Base-by-base conservation (phyloP, 2,329 filamentous ascomycete species). In the Pseudogymnoascus sp. region DNA sequence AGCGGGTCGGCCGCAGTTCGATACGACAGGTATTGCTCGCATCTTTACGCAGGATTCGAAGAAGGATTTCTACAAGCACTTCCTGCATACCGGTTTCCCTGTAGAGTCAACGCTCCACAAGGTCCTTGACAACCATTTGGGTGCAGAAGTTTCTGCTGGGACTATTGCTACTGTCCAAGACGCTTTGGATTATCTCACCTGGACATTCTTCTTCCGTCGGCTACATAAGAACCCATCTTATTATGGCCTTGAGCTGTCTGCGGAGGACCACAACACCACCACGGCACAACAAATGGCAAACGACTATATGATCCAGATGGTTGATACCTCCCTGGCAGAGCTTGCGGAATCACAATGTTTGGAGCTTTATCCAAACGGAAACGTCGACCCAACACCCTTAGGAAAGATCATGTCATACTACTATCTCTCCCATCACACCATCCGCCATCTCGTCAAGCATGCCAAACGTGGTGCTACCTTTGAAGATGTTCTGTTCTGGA, bases 341-440 rank as follows among this genome's bases (percentile, higher is more conserved):
- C 83, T 99, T 4, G 88, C 87, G 0, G 82, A 89, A 64, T 97
- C 92, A 1, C 87, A 87, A 60, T 99, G 94, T 76, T 85, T 96
- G 14, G 81, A 87, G 16, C 81, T 95, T 2, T 88, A 90, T 69
- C 86, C 88, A 47, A 96, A 94, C 66, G 93, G 93, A 43, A 89
- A 96, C 67, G 86, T 99, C 28, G 89, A 96, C 67, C 80, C 93
- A 0, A 97, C 94, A 0, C 87, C 93, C 0, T 82, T 97, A 6
- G 94, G 94, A 69, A 97, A 96, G 78, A 97, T 99, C 71, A 97
- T 97, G 91, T 96, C 90, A 73, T 99, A 97, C 80, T 99, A 99
- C 80, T 99, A 99, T 72, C 86, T 94, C 57, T 95, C 92, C 0
- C 94, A 99, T 77, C 89, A 89, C 75, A 99, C 94, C 0, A 92